Evolutionary conservation across 495 filamentous ascomycete species (phyloP).

Genomic region (Penicillium ochrochloron): DNA sequence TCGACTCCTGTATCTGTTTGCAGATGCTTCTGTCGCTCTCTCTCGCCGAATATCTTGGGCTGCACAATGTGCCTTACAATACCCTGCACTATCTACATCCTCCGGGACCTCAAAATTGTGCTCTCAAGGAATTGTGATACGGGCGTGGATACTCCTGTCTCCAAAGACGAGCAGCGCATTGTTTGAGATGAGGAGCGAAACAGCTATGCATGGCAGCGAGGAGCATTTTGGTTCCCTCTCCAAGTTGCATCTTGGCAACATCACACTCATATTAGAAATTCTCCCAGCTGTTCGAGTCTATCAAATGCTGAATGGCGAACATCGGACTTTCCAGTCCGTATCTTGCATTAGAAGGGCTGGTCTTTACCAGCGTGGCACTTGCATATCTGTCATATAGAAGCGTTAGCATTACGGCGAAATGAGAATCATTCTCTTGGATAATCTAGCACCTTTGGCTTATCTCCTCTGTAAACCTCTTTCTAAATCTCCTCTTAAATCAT

Average conservation of each 20-base stretch:
- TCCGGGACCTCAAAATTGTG: background rate
- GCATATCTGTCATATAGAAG: constrained; percentile 22
- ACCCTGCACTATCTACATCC: background rate
- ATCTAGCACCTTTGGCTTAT: background rate
- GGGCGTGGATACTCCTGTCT: background rate
- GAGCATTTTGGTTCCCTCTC: background rate
- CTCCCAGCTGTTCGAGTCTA: background rate
- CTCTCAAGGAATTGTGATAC: background rate
- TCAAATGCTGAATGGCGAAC: background rate
- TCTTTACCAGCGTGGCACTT: constrained; percentile 13
- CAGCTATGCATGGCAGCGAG: background rate
- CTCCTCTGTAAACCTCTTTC: too few relatives aligned
- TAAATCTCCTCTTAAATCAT: too few relatives aligned
- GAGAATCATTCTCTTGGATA: background rate
- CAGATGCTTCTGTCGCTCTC: background rate
- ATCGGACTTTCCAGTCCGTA: background rate
- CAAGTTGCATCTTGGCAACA: background rate
- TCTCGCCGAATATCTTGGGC: background rate
- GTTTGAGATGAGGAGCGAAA: background rate
- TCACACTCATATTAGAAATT: background rate
- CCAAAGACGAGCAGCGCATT: background rate
- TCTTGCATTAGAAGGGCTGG: constrained; percentile 7
- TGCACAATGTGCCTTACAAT: background rate
- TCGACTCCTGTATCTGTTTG: background rate
- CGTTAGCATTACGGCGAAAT: constrained; percentile 24